A percentile compares a stretch with the other conserved stretches of the same genome.
phyloP scores from a whole-genome alignment of 495 filamentous ascomycete genomes.

The Parmelia sp. region DNA sequence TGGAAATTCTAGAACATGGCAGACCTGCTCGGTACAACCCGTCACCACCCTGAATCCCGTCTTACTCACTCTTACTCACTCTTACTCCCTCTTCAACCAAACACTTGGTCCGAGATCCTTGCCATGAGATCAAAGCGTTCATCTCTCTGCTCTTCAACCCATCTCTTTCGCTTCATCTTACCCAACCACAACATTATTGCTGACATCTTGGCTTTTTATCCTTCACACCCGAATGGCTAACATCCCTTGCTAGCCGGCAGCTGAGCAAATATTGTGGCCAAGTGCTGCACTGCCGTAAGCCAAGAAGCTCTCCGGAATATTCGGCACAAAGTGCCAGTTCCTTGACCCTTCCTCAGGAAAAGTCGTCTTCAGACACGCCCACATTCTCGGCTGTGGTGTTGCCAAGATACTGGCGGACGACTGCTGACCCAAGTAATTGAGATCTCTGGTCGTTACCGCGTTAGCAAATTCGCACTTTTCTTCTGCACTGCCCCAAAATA shows the following conservation, averaged over 20 bases:
- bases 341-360: constrained; percentile 34
- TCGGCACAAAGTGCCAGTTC: neutral
- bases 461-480: constrained; percentile 18
- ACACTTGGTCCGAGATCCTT: neutral
- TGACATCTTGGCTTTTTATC: neutral
- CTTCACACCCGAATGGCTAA: neutral
- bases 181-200: neutral
- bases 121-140: neutral
- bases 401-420: constrained; percentile 41
- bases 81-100: too few relatives aligned
- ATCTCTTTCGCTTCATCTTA: neutral
- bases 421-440: constrained; percentile 38
- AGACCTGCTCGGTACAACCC: constrained; percentile 7
- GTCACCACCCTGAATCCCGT: neutral
- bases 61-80: too few relatives aligned
- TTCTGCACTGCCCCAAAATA: constrained; percentile 32
- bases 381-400: constrained; percentile 18
- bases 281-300: neutral
- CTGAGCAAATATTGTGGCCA: too few relatives aligned
- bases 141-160: neutral
- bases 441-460: constrained; percentile 32
- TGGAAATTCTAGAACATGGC: constrained; percentile 11
- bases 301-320: neutral
- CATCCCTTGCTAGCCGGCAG: too few relatives aligned
- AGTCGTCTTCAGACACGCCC: constrained; percentile 38